phyloP scores from a whole-genome alignment of 2,329 filamentous ascomycete genomes.

The Seiridium cupressi region DNA sequence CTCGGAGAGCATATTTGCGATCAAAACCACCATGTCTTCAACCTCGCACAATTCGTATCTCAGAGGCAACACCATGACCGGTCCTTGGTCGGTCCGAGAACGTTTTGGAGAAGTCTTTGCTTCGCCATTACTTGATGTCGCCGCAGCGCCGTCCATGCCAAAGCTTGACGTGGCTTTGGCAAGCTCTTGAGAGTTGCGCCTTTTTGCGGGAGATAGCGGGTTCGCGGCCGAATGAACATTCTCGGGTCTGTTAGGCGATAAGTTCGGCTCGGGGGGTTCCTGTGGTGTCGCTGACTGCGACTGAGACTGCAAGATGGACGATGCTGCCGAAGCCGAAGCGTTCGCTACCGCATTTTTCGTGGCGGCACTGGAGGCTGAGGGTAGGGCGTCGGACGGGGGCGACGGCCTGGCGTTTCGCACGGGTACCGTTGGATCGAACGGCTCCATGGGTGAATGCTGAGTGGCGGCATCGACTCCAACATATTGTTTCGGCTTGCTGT shows the following conservation, averaged over 20 bases:
- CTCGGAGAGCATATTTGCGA: constrained; percentile 94
- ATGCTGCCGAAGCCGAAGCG: neutral
- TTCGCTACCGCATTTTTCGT: constrained; percentile 3
- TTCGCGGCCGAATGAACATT: constrained; percentile 11
- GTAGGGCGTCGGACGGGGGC: neutral
- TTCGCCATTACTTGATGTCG: neutral
- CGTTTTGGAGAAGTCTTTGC: constrained; percentile 46
- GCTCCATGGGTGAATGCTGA: constrained; percentile 49
- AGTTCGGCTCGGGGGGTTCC: constrained; percentile 20
- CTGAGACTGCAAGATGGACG: constrained; percentile 8
- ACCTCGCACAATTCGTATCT: constrained; percentile 80
- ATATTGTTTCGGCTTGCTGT: constrained; percentile 36
- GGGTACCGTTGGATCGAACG: constrained; percentile 37
- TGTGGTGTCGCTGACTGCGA: constrained; percentile 18
- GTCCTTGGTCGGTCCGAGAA: constrained; percentile 45
- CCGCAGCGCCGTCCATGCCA: neutral
- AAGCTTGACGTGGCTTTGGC: constrained; percentile 11
- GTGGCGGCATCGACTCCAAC: constrained; percentile 46
- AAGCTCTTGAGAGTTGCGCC: constrained; percentile 42
- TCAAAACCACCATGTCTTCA: constrained; percentile 85
- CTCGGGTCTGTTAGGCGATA: constrained; percentile 16
- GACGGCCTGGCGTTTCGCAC: constrained; percentile 25
- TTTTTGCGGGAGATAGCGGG: constrained; percentile 37
- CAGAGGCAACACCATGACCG: constrained; percentile 62
- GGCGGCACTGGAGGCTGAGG: constrained; percentile 9